Base-by-base conservation (phyloP, 2,329 filamentous ascomycete species). In the Calonectria montana region DNA sequence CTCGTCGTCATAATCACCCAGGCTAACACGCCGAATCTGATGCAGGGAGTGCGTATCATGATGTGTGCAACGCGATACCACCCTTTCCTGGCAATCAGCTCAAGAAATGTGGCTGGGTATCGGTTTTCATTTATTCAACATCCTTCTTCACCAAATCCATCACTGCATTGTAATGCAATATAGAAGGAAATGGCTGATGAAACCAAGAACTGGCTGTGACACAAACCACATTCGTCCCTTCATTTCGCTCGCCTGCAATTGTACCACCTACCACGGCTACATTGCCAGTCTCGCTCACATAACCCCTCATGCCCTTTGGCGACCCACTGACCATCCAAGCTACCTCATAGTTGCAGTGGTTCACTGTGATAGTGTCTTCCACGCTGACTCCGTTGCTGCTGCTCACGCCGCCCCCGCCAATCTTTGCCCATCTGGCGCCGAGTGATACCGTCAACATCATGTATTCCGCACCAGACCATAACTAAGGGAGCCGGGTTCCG, bases 41-140 rank as follows among this genome's bases (percentile, higher is more conserved):
- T 41, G 61, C 67, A 31, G 39, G 15, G n/a, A 9, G 21, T 50
- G 53, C 29, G 48, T 39, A 31, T 23, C 35, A 35, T 64, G 48
- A 37, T 57, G 61, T 23, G 48, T 65, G 29, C 41, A 16, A 48
- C 61, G 47, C 23, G 43, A 39, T 55, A 55, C 62, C 66, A 66
- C 66, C 67, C 55, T 45, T 31, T 48, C 55, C 23, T 23, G 37
- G 37, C 47, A 39, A 35, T 37, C 35, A 66, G 55, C 67, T 57
- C 71, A 67, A 21, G 4, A 27, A 43, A 12, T 59, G 71, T 73
- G 71, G 71, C 71, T 73, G 67, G 67, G 45, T 65, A 27, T 48
- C 61, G 41, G 43, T 25, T 41, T 18, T 35, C 31, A 48, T 53
- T 61, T 47, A 21, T 63, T n/a, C 62, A 59, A 47, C n/a, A 35